Base-by-base conservation (phyloP, 768 basidiomycete genomes). In the Leccinum longicurvipes region DNA sequence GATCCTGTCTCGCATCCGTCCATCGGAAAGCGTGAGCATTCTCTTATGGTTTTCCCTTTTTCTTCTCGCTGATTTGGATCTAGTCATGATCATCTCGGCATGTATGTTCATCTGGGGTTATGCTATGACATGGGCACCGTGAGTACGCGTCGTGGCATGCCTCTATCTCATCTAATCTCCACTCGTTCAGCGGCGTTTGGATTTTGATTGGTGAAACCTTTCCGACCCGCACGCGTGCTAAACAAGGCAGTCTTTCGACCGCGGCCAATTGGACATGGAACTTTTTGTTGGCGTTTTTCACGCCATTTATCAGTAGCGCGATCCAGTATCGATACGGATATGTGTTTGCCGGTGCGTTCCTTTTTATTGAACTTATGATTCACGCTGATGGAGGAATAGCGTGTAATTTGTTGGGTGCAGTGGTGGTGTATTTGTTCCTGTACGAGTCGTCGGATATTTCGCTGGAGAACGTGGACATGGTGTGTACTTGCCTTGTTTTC, bases 191-290 rank as follows among this genome's bases (percentile, higher is more conserved):
- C n/a, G 85, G 86, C 47, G 69, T 89, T 36, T 90, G 87, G 87
- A 87, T 90, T 63, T 75, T 89, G 19, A 86, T 85, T 54, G 87
- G 86, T 34, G 87, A 90, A 70, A 87, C 85, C 2, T 89, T 88
- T 76, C 83, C 86, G 1, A 87, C 84, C 10, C 77, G 85, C 23
- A 86, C 86, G 4, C 80, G 87, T 52, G 82, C 86, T 4, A 85
- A 87, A 67, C 87, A 89, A 66, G 86, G 81, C 5, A 81, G 85
- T 34, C 69, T 91, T 39, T 77, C 86, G 1, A 87, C 85, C 2
- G 78, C 84, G 1, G 71, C 76, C 29, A 88, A 86, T 68, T 88
- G 86, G 78, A 81, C 80, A 3, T 87, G 81, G 81, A 85, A 86
- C 66, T 86, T 87, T 75, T 73, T 87, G 34, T 72, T 88, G 53